Evolutionary conservation across 2,329 filamentous ascomycete genomes (phyloP).

Genomic region (Botryotinia calthae): DNA sequence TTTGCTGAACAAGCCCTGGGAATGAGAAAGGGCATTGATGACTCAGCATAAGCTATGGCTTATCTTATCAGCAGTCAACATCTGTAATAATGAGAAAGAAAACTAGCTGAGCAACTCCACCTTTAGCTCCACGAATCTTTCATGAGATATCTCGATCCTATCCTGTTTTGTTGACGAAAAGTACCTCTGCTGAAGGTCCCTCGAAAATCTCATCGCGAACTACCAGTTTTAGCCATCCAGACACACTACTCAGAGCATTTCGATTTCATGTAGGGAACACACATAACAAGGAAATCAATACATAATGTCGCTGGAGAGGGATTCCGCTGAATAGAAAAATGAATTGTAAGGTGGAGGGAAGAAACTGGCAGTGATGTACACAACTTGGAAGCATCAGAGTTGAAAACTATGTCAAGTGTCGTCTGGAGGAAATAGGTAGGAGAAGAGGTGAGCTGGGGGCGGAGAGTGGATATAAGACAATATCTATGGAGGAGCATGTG

Average conservation of each 20-base stretch:
- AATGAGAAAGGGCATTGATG: not conserved
- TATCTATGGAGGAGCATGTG: not conserved
- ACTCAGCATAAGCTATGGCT: not conserved
- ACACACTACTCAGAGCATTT: too few relatives aligned
- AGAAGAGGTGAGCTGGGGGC: fast-evolving
- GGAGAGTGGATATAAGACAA: not conserved
- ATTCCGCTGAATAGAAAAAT: not conserved
- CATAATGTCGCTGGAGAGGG: not conserved
- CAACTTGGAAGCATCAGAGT: not conserved
- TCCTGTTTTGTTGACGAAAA: not conserved
- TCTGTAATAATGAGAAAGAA: too few relatives aligned
- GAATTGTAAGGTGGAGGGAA: too few relatives aligned
- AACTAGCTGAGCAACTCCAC: not conserved
- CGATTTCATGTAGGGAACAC: not conserved
- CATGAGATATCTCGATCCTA: fast-evolving
- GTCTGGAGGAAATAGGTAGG: not conserved
- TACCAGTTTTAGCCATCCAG: too few relatives aligned
- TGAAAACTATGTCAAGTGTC: not conserved
- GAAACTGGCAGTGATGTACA: not conserved
- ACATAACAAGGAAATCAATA: fast-evolving
- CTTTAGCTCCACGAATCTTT: not conserved
- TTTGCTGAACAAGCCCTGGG: not conserved
- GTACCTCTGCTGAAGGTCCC: too few relatives aligned
- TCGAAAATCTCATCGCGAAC: too few relatives aligned
- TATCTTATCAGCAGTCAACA: not conserved